phyloP scores from a whole-genome alignment of 345 rosid genomes.

The Arabidopsis arenosa region DNA sequence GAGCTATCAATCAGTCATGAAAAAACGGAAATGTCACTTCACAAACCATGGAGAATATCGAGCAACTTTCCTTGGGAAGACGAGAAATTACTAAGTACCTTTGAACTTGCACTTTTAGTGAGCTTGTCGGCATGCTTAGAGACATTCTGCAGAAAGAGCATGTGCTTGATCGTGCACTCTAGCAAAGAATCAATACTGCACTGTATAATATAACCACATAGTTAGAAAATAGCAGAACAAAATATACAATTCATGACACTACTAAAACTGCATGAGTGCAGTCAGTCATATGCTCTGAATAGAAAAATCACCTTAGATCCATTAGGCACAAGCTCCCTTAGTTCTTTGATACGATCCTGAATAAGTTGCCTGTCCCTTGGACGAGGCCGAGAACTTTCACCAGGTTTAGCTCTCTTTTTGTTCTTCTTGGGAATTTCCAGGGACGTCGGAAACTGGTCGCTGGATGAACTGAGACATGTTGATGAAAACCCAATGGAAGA shows the following conservation, averaged over 20 bases:
- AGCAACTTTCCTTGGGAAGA: neutral
- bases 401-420: constrained; percentile 82
- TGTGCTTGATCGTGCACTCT: constrained; percentile 93
- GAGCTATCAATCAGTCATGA: constrained; percentile 8
- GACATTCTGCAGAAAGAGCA: constrained; percentile 81
- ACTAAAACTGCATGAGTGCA: neutral
- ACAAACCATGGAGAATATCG: neutral
- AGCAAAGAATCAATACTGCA: constrained; percentile 97
- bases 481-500: constrained; percentile 79
- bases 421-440: constrained; percentile 65
- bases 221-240: constrained; percentile 33
- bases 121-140: constrained; percentile 91
- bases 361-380: constrained; percentile 98
- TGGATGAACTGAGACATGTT: constrained; percentile 65
- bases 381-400: constrained; percentile 87
- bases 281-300: constrained; percentile 30
- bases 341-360: constrained; percentile 96
- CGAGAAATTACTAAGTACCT: constrained; percentile 50
- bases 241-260: constrained; percentile 1
- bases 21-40: neutral
- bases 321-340: constrained; percentile 92
- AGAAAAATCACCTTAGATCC: constrained; percentile 84
- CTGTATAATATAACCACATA: constrained; percentile 55
- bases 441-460: constrained; percentile 66
- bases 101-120: constrained; percentile 64